A percentile compares a stretch with the other conserved stretches of the same genome.
phyloP scores from a whole-genome alignment of 148 eudicot species.

The Arbutus unedo region DNA sequence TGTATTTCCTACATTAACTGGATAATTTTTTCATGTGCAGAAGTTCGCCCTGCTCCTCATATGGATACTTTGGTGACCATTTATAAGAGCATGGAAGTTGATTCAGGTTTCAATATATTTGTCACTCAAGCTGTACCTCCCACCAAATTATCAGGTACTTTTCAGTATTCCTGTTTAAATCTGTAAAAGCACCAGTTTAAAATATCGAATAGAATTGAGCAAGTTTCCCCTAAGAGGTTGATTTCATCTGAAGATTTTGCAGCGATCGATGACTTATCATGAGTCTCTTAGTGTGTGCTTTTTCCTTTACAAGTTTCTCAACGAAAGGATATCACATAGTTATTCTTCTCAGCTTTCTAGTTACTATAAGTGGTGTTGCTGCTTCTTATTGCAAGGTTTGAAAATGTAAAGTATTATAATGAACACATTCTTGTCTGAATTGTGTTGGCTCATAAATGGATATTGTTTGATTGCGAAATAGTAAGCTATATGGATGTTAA shows the following conservation, averaged over 20 bases:
- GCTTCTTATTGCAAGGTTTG: background rate
- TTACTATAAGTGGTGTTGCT: background rate
- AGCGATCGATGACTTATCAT: background rate
- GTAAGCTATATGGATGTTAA: too few species aligned
- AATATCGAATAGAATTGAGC: background rate
- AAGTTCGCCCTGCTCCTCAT: conserved; percentile 94
- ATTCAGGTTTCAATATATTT: conserved; percentile 53
- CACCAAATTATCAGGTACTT: conserved; percentile 41
- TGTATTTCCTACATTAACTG: background rate
- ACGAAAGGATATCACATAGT: background rate
- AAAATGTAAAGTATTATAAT: background rate
- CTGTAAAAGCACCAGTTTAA: background rate
- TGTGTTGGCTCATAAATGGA: background rate
- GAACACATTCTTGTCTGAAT: background rate
- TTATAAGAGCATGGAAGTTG: conserved; percentile 84
- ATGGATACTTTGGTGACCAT: conserved; percentile 88
- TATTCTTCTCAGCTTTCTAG: background rate
- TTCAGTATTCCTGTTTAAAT: background rate
- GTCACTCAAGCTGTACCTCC: conserved; percentile 48
- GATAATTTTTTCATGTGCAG: conserved; percentile 44
- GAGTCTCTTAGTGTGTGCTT: background rate
- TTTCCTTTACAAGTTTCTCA: background rate
- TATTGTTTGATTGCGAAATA: too few species aligned
- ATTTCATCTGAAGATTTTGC: background rate
- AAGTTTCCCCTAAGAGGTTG: background rate